Evolutionary conservation across 257 asterid genomes (phyloP).

Genomic region (Handroanthus guayacan): DNA sequence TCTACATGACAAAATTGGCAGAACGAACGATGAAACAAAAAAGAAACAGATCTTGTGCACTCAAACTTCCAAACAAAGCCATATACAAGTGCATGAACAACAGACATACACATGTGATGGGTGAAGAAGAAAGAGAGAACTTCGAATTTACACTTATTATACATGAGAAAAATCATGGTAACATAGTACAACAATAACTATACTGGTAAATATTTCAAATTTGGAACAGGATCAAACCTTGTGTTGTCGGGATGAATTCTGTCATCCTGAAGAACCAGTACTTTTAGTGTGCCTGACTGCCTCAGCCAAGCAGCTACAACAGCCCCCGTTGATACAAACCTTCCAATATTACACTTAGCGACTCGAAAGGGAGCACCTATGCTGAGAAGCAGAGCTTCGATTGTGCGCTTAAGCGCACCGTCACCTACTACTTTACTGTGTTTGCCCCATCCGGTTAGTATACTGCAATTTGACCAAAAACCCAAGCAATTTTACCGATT

Average conservation of each 20-base stretch:
- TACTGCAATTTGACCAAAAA: constrained; percentile 52
- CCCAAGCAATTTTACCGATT: neutral
- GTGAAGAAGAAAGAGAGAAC: neutral
- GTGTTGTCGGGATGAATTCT: constrained; percentile 45
- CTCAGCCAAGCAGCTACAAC: constrained; percentile 87
- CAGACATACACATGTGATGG: neutral
- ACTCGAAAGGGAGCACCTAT: constrained; percentile 86
- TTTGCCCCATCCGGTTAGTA: constrained; percentile 98
- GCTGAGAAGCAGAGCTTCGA: constrained; percentile 78
- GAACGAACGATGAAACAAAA: too few species aligned
- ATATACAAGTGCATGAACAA: neutral
- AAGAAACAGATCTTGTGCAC: neutral
- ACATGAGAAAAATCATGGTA: constrained; percentile 26
- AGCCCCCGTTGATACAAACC: constrained; percentile 79
- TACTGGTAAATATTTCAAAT: constrained; percentile 54
- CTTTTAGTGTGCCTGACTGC: constrained; percentile 78
- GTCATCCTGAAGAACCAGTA: constrained; percentile 81
- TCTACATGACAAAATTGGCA: too few species aligned
- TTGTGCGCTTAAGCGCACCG: constrained; percentile 73
- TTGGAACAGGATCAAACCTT: constrained; percentile 45
- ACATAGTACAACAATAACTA: constrained; percentile 42
- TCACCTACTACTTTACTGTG: constrained; percentile 96
- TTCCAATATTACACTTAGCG: constrained; percentile 85
- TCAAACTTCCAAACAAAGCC: neutral
- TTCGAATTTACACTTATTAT: constrained; percentile 40